Evolutionary conservation across 2,329 filamentous ascomycete species (phyloP), one percentile per base, ranked within the genome.

Genomic region (Cercospora janseana): DNA sequence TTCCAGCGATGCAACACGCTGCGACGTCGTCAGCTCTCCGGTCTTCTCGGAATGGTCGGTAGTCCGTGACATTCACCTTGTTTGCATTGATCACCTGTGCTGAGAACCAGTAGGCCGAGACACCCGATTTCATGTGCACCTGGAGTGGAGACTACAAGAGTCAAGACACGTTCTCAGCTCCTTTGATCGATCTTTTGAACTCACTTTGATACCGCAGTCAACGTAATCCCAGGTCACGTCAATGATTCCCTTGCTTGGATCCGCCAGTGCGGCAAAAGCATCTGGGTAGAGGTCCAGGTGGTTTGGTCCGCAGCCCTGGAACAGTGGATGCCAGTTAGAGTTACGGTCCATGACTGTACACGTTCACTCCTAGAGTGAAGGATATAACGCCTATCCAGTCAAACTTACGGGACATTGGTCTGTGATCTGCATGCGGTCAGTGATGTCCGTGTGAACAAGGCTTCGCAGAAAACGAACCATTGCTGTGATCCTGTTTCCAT

Each of bases 41-140:
- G 18, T 9, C 4, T 9, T 41, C 20, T 10, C 18, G 15, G 10
- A 40, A 5, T 8, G 2, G 13, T 6, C 23, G 26, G 18, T 4
- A 12, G 18, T 20, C 9, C 9, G 23, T 13, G 7, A 9, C 12
- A 28, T 50, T 49, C 40, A 56, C 58, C 51, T 59, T 52, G 63
- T 82, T 83, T 60, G 78, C 70, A 67, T 85, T 85, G 60, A 83
- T 72, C 34, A 85, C 81, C 65, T 86, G 83, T 74, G 82, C 81
- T 40, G 73, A 74, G 69, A 81, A 81, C 77, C 78, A 80, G 65
- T 74, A 73, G 23, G 67, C 62, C 4, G 74, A 77, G 3, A 75
- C 73, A 18, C 76, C 76, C 16, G 72, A 69, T 63, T 81, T 80
- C 68, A 78, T 79, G 65, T 75, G 73, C 18, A 81, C 69, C 37